Evolutionary conservation across 768 basidiomycete genomes (phyloP).

Genomic region (Boletus sp.): DNA sequence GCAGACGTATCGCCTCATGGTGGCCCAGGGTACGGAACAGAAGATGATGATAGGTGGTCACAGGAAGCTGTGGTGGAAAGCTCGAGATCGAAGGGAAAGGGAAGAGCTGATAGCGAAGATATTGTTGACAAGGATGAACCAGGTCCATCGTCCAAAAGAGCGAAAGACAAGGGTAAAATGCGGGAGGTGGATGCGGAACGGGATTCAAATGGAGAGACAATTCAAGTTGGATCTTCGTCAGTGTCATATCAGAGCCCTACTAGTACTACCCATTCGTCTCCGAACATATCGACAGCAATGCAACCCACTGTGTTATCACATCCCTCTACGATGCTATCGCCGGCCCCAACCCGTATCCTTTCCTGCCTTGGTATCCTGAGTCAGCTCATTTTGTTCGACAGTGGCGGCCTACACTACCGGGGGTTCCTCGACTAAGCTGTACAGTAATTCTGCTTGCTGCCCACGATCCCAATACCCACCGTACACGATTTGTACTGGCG

Average conservation of each 20-base stretch:
- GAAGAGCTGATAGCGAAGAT: conserved; percentile 19
- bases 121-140: conserved; percentile 11
- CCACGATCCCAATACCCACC: conserved; percentile 59
- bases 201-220: conserved; percentile 9
- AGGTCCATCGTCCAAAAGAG: conserved; percentile 5
- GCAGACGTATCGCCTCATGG: not conserved
- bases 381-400: conserved; percentile 76
- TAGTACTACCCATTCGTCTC: not conserved
- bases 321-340: not conserved
- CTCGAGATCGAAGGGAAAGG: conserved; percentile 27
- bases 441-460: conserved; percentile 67
- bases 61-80: conserved; percentile 18
- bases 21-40: conserved; percentile 11
- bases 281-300: not conserved
- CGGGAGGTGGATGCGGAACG: conserved; percentile 13
- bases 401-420: conserved; percentile 72
- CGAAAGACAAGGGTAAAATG: conserved; percentile 24
- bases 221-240: conserved; percentile 8
- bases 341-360: conserved; percentile 58
- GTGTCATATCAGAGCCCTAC: conserved; percentile 10
- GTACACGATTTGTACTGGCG: conserved; percentile 61
- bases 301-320: not conserved
- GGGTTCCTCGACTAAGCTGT: conserved; percentile 66
- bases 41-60: conserved; percentile 24
- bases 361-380: conserved; percentile 69